Evolutionary conservation across 129 eudicot genomes (phyloP).

Genomic region (Tagetes patula): DNA sequence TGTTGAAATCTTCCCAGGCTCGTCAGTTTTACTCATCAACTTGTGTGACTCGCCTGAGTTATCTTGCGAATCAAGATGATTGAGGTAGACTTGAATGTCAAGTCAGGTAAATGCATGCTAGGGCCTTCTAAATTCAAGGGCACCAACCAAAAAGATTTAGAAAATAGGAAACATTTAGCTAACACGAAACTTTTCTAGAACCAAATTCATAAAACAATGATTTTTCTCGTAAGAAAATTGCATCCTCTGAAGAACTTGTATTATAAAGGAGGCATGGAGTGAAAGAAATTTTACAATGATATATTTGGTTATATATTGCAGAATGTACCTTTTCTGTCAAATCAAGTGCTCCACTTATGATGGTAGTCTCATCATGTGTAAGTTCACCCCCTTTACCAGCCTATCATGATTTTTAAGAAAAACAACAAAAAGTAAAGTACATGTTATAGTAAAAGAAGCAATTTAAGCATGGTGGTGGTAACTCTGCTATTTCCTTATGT

Average conservation of each 20-base stretch:
- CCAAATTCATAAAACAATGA: background rate
- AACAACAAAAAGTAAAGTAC: slow-evolving; percentile 11
- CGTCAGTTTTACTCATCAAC: background rate
- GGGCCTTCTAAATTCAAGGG: slow-evolving; percentile 11
- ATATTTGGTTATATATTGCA: slow-evolving; percentile 2
- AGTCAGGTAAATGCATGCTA: slow-evolving; percentile 6
- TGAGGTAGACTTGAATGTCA: background rate
- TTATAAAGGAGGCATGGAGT: background rate
- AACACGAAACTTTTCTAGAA: slow-evolving; percentile 2
- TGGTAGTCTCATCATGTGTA: slow-evolving; percentile 90
- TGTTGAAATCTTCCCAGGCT: background rate
- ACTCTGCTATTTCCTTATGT: background rate
- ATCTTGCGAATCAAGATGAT: background rate
- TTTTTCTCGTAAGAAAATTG: background rate
- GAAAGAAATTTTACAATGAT: slow-evolving; percentile 17
- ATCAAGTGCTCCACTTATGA: slow-evolving; percentile 96
- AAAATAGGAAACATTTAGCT: background rate
- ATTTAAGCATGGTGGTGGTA: slow-evolving; percentile 6
- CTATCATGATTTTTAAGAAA: slow-evolving; percentile 37
- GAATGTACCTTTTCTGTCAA: slow-evolving; percentile 79
- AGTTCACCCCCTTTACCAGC: slow-evolving; percentile 99
- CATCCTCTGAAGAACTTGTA: background rate
- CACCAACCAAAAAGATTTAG: slow-evolving; percentile 11
- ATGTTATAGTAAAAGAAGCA: background rate
- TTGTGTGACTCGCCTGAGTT: slow-evolving; percentile 7